Evolutionary conservation across 2,329 filamentous ascomycete genomes (phyloP), one percentile per base, ranked within the genome.

Genomic region (Fusarium dlaminii): DNA sequence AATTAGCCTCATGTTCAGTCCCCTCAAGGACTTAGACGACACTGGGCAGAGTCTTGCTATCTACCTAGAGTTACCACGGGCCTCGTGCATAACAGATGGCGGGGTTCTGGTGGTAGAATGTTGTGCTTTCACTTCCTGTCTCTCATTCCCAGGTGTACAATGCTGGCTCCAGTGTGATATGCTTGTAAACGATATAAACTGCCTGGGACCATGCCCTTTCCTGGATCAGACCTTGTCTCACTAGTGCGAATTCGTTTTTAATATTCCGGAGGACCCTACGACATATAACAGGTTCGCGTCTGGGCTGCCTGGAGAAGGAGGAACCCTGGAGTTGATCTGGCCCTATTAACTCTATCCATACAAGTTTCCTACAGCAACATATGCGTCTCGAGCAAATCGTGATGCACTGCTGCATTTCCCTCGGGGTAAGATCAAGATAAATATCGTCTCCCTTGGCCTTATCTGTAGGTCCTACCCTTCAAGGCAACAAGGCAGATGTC

Each of bases 171-270:
- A 36, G 29, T 54, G 37, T 69, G 57, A 73, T 72, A 75, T 75
- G 49, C 68, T 70, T 74, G 15, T 75, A 75, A 63, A 49, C 64
- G 37, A 59, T 40, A 56, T 32, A 72, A 36, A 40, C 9, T 42
- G 15, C 32, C 36, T 64, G 46, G 27, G 48, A 45, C 43, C 39
- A 22, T 52, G 39, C 34, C 39, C 29, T 49, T 42, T 59, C 43
- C 51, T 52, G 34, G 54, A 29, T 13, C 43, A 64, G 40, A 37
- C 37, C 54, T 54, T 40, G 63, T 72, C 67, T 72, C 55, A 58
- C 55, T 71, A 70, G 60, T 51, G 39, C 37, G 60, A 46, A 59
- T 63, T 32, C 48, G 36, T 37, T 51, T 48, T 54, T 34, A 37
- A 48, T 42, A 22, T 54, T 55, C 64, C 56, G 34, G 66, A 59